Evolutionary conservation across 768 basidiomycete species (phyloP).

Genomic region (Pisolithus marmoratus): DNA sequence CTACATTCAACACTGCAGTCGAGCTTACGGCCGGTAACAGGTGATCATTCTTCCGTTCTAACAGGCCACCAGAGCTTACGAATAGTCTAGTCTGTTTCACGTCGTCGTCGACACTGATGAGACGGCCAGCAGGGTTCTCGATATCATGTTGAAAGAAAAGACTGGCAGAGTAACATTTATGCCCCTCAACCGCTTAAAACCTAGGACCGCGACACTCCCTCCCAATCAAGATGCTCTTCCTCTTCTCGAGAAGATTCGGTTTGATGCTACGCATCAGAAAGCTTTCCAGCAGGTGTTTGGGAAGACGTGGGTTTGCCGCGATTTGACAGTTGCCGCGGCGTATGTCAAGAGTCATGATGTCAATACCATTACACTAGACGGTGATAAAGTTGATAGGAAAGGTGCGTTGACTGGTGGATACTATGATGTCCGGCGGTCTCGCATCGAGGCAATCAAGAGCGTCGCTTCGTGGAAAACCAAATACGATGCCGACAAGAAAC

Average conservation of each 20-base stretch:
- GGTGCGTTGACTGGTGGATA: slow-evolving; percentile 95
- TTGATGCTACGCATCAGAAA: slow-evolving; percentile 60
- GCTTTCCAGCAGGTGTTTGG: slow-evolving; percentile 98
- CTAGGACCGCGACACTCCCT: slow-evolving; percentile 58
- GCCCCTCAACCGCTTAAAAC: slow-evolving; percentile 92
- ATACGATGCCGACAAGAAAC: slow-evolving; percentile 57
- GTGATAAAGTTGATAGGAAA: slow-evolving; percentile 96
- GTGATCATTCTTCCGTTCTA: slow-evolving; percentile 33
- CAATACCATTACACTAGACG: slow-evolving; percentile 96
- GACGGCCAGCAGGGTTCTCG: slow-evolving; percentile 86
- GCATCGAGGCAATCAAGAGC: slow-evolving; percentile 80
- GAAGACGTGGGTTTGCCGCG: slow-evolving; percentile 92
- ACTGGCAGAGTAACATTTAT: slow-evolving; percentile 96
- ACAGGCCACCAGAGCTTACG: slow-evolving; percentile 8
- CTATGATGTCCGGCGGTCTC: slow-evolving; percentile 84
- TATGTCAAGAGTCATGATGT: slow-evolving; percentile 93
- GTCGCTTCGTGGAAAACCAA: slow-evolving; percentile 73
- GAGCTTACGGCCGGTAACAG: slow-evolving; percentile 96
- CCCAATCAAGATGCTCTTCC: slow-evolving; percentile 74
- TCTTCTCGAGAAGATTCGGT: slow-evolving; percentile 77
- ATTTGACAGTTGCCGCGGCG: slow-evolving; percentile 86
- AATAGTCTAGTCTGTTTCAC: slow-evolving; percentile 73
- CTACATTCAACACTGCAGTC: slow-evolving; percentile 85
- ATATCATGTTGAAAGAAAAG: slow-evolving; percentile 90
- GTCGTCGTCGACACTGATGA: slow-evolving; percentile 97